A percentile compares a stretch with the other conserved stretches of the same genome.
Conservation (phyloP, 176 grass and related monocot genomes). For the Alopecurus myosuroides region DNA sequence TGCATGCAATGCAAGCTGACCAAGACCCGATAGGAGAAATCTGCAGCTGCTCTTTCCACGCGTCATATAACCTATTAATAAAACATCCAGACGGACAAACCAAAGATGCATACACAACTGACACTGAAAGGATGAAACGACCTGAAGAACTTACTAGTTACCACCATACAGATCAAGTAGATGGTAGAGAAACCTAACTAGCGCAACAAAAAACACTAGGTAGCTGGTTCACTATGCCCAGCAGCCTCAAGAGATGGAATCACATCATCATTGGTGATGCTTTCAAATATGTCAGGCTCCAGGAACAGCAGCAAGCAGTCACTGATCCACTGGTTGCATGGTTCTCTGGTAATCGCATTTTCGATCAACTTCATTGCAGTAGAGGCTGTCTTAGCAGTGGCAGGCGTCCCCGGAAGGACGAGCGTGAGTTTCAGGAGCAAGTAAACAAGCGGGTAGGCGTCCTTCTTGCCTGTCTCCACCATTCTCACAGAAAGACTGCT, state of each 20-base stretch:
- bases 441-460: constrained; percentile 11
- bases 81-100: neutral
- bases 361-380: constrained; percentile 28
- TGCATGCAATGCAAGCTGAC: neutral
- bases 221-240: neutral
- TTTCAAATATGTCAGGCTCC: constrained; percentile 25
- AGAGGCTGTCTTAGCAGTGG: constrained; percentile 12
- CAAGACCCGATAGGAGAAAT: neutral
- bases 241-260: constrained; percentile 16
- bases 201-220: neutral
- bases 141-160: neutral
- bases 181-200: neutral
- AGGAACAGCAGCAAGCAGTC: constrained; percentile 36
- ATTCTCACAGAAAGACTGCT: constrained; percentile 25
- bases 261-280: constrained; percentile 19
- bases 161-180: neutral
- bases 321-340: constrained; percentile 33
- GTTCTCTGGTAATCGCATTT: constrained; percentile 1
- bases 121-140: neutral
- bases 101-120: neutral
- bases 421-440: constrained; percentile 32
- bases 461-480: constrained; percentile 25
- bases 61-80: neutral
- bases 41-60: neutral
- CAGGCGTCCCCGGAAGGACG: constrained; percentile 24